Conservation (phyloP, 345 rosid genomes). For the Arabidopsis arenosa region DNA sequence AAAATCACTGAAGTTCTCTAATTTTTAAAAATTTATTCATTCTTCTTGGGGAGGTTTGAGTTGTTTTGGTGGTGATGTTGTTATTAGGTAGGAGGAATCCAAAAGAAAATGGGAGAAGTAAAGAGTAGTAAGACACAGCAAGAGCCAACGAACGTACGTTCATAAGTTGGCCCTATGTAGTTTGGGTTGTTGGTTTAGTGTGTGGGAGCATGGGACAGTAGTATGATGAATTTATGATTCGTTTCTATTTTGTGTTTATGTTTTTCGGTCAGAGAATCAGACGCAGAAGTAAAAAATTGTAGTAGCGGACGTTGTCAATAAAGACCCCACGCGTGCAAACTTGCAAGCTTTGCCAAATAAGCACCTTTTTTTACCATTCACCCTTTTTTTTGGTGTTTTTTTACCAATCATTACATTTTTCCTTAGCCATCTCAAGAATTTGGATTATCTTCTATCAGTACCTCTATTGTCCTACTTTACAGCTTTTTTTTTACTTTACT, state of each 20-base stretch:
- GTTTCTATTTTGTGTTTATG: background rate
- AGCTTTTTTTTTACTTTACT: background rate
- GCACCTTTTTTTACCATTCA: no score
- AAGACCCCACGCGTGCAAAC: conserved; percentile 25
- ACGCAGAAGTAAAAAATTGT: background rate
- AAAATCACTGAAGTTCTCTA: conserved; percentile 31
- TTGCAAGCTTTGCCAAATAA: conserved; percentile 7
- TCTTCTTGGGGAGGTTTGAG: conserved; percentile 32
- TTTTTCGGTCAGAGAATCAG: background rate
- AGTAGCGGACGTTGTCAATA: background rate
- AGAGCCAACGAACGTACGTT: conserved; percentile 18
- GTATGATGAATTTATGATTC: conserved; percentile 5
- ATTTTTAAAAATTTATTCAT: conserved; percentile 34
- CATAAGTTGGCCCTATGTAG: conserved; percentile 14
- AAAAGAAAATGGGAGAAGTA: background rate
- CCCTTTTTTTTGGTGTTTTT: no score
- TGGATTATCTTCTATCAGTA: conserved; percentile 34
- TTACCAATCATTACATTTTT: background rate
- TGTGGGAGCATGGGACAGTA: background rate
- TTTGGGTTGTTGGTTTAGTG: background rate
- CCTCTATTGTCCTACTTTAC: conserved; percentile 13
- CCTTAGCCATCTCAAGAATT: conserved; percentile 17
- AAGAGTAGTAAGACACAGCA: background rate
- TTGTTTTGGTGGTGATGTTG: conserved; percentile 6
- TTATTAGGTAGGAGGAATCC: background rate